Base-by-base conservation (phyloP, 805 yeast genomes). In the Tetrapisispora pingtungensis region DNA sequence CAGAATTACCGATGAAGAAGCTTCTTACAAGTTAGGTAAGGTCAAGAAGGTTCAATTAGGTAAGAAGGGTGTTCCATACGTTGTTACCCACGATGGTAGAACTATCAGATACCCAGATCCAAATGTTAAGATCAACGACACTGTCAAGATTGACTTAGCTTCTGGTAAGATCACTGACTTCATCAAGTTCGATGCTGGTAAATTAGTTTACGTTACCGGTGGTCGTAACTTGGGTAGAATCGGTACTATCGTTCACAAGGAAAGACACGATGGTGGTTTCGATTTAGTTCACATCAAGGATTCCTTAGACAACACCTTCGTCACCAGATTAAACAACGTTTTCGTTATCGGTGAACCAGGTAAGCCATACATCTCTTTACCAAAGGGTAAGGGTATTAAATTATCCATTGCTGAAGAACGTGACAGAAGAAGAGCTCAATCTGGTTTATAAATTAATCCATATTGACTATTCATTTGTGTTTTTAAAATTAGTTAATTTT, bases 41-140 rank as follows among this genome's bases (percentile, higher is more conserved):
- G 97, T 90, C 65, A 93, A 87, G 84, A 87, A 84, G 73, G 96
- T 90, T 58, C 95, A 87, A 77, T 79, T 89, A 70, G 97, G 98
- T 74, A 93, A 90, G 84, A 87, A 81, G 77, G 96, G 96, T 69
- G 80, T 90, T 65, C 98, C 98, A 68, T 90, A 86, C 84, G 83
- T 85, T 68, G 97, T 90, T 61, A 90, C 98, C 69, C 98, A 90
- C 82, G 98, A 90, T 70, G 97, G 98, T 75, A 89, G 98, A 82
- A 90, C 98, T 69, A 76, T 90, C 78, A 89, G 97, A 76, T 90
- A 89, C 86, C 97, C 97, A 73, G 97, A 90, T 70, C 98, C 98
- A 74, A 72, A 74, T 62, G 81, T 90, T 82, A 90, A 78, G 77
- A 88, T 87, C 67, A 89, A 93, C 81, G 98, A 90, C 78, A 85